Conservation (phyloP, 495 filamentous ascomycete genomes). For the Ramalina intermedia region DNA sequence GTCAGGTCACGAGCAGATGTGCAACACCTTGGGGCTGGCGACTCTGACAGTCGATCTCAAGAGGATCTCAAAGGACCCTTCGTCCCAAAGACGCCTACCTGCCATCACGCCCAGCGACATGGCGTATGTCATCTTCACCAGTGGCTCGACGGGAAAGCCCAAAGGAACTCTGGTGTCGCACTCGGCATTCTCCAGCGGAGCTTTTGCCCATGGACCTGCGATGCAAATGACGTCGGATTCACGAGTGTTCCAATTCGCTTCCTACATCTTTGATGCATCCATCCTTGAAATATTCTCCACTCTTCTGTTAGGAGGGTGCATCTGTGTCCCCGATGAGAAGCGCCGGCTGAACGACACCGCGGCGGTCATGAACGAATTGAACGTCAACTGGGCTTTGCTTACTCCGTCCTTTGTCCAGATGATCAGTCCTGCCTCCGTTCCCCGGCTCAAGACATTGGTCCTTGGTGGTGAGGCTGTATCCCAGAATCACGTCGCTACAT, state of each 20-base stretch:
- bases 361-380: slow-evolving; percentile 20
- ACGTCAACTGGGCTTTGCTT: slow-evolving; percentile 24
- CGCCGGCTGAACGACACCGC: slow-evolving; percentile 22
- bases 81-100: neutral
- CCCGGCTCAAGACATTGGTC: slow-evolving; percentile 21
- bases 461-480: slow-evolving; percentile 31
- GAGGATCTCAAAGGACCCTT: neutral
- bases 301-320: slow-evolving; percentile 29
- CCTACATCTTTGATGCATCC: slow-evolving; percentile 32
- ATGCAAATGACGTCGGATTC: slow-evolving; percentile 12
- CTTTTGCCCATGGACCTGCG: slow-evolving; percentile 14
- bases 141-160: slow-evolving; percentile 74
- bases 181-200: slow-evolving; percentile 29
- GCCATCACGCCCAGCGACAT: slow-evolving; percentile 26
- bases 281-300: slow-evolving; percentile 29
- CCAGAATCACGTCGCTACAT: slow-evolving; percentile 24
- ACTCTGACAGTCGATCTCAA: neutral
- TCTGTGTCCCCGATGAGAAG: slow-evolving; percentile 29
- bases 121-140: slow-evolving; percentile 87
- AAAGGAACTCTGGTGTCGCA: slow-evolving; percentile 77
- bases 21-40: neutral
- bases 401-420: slow-evolving; percentile 28
- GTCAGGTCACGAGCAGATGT: slow-evolving; percentile 6
- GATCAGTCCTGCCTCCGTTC: slow-evolving; percentile 22
- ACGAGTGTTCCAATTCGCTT: slow-evolving; percentile 31